Base-by-base conservation (phyloP, 208 protist genomes). In the Crithidia fasciculata region DNA sequence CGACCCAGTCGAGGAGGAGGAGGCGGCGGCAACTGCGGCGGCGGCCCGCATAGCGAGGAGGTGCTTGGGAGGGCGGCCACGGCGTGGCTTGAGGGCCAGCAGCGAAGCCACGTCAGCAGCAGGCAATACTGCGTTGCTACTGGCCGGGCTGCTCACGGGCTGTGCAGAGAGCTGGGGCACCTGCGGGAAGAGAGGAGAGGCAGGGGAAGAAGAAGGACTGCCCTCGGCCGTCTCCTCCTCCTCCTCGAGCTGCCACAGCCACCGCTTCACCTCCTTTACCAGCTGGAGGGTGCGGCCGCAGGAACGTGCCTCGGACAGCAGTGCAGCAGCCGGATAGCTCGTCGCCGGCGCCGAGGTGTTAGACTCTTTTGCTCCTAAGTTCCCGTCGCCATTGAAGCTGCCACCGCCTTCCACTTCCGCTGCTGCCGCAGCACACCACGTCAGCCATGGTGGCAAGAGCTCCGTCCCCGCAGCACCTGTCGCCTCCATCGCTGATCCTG, bases 251-350 rank as follows among this genome's bases (percentile, higher is more conserved):
- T 78, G 74, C 73, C 69, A 80, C 15, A 84, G 37, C 74, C 80
- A 84, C n/a, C 63, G 64, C 74, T 84, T 84, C 37, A 84, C 59
- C 61, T 78, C 54, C 71, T 84, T 80, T 8, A 79, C 56, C 9
- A 77, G 39, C 6, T 68, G 63, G 8, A 79, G 37, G 50, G 18
- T 56, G 8, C 66, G 53, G 8, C 69, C 69, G 8, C 59, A 72
- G 13, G 47, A 3, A n/a, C 57, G 40, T 10, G 64, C 57, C 16
- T 39, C 61, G 2, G 47, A 3, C 55, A 66, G 16, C 53, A 44
- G 61, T 13, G 69, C 8, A 8, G 53, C 39, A 40, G 52, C 65
- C 4, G 55, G 16, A 41, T 39, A 2, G 60, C 36, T 8, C 19
- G 44, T 16, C 13, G 54, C 1, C n/a, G 19, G 54, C n/a, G 13